Base-by-base conservation (phyloP, 495 filamentous ascomycete species). In the Mytilinidion resinicola region DNA sequence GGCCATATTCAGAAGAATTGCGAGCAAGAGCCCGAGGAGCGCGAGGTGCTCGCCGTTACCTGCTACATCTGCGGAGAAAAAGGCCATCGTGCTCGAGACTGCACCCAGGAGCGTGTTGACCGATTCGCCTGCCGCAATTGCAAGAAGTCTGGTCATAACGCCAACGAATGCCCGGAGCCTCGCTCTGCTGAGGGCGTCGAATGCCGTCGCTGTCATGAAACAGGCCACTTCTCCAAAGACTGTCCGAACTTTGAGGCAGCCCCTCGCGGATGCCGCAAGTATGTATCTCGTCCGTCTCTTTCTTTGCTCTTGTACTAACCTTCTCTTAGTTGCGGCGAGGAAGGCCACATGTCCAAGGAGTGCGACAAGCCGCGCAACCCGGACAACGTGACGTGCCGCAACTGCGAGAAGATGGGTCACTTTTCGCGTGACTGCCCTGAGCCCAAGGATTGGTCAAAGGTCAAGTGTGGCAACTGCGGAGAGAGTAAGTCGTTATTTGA, bases 221-320 rank as follows among this genome's bases (percentile, higher is more conserved):
- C 87, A 88, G 91, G 91, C 4, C 92, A 96, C 62, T 93, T 91
- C 70, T 82, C 87, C 3, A 82, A 81, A 56, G 90, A 95, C 60
- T 96, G 92, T 65, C 89, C 89, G 34, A 76, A 82, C 61, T 74
- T 67, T 17, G 54, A 56, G 36, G 52, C 69, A 72, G 48, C 74
- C 68, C 44, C 63, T 62, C 20, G 78, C 73, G 56, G 47, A 41
- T 89, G 85, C 64, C 85, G 76, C 55, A 88, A 70, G 25, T 30
- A 30, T 30, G 25, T 30, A 30, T 30, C 6, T 6, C 25, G 6
- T 2, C 25, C 6, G 2, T 30, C 25, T 30, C 25, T 30, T 30
- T 6, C 6, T 30, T 30, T 30, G 6, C 25, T 30, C 25, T 30
- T 6, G 2, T 30, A 6, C 25, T 30, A 6, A 30, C 25, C 25